A percentile compares a stretch with the other conserved stretches of the same genome.
Conservation (phyloP, 257 asterid species). For the Mitragyna speciosa region DNA sequence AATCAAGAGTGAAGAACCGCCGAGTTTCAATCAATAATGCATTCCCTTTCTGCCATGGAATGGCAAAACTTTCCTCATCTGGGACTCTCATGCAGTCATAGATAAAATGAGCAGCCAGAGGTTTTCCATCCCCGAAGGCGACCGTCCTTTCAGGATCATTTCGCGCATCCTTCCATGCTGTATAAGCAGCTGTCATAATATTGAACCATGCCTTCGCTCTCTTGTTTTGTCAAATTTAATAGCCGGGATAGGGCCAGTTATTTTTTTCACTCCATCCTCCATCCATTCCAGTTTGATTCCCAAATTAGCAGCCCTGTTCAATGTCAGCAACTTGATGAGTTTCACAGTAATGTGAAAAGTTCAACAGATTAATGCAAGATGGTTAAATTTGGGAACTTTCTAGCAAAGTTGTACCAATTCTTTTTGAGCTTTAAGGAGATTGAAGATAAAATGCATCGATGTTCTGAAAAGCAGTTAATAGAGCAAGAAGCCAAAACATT, state of each 20-base stretch:
- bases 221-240: slow-evolving; percentile 55
- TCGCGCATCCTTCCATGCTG: slow-evolving; percentile 75
- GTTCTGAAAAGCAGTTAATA: neutral
- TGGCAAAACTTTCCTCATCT: slow-evolving; percentile 71
- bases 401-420: neutral
- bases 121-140: slow-evolving; percentile 70
- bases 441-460: neutral
- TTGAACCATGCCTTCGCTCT: slow-evolving; percentile 81
- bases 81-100: slow-evolving; percentile 60
- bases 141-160: slow-evolving; percentile 83
- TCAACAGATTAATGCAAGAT: neutral
- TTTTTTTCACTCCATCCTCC: slow-evolving; percentile 57
- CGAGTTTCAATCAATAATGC: slow-evolving; percentile 67
- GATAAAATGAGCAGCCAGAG: slow-evolving; percentile 56
- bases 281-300: slow-evolving; percentile 88
- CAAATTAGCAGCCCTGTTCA: slow-evolving; percentile 65
- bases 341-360: neutral
- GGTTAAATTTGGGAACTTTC: neutral
- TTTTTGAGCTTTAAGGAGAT: neutral
- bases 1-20: slow-evolving; percentile 75
- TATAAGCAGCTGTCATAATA: slow-evolving; percentile 88
- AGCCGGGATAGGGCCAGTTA: slow-evolving; percentile 89
- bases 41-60: slow-evolving; percentile 87
- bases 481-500: neutral
- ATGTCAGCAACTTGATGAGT: neutral